These are phyloP conservation scores for Biscutella laevigata DNA, from an alignment of 441 rosid species.

Conservation along the genomic window DNA sequence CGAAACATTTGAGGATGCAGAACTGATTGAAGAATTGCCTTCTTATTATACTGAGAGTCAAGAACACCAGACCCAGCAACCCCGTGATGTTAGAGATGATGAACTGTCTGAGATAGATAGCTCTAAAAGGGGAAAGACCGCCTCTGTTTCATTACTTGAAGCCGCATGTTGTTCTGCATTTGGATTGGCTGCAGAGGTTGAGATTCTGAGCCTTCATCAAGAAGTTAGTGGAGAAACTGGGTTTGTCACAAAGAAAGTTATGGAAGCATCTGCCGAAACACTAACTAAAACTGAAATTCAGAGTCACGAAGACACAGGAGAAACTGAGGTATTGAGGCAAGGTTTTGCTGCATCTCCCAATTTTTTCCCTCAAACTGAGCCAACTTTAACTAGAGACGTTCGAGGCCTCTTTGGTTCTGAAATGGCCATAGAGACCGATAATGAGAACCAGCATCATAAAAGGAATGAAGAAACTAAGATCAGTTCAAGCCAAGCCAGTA, in stretches of 20 bases:
- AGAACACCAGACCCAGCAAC: no score
- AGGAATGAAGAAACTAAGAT: neutral
- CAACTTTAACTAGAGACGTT: neutral
- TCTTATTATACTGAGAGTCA: no score
- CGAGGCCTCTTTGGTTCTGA: neutral
- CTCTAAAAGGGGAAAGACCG: no score
- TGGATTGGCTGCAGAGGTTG: conserved; percentile 15
- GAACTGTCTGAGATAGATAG: no score
- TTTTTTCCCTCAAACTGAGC: conserved; percentile 2
- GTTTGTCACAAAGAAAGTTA: neutral
- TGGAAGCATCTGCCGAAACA: conserved; percentile 2
- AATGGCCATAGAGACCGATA: neutral
- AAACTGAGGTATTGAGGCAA: conserved; percentile 1
- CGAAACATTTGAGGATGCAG: no score
- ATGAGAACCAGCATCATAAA: conserved; percentile 8
- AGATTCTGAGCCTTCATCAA: neutral
- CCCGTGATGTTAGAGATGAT: no score
- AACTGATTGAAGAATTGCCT: no score
- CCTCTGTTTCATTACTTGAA: no score
- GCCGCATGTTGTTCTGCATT: neutral
- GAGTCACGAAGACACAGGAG: neutral
- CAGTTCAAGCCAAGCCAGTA: conserved; percentile 2
- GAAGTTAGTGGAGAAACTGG: neutral
- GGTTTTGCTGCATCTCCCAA: neutral
- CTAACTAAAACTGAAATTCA: neutral